phyloP scores from a whole-genome alignment of 2,329 filamentous ascomycete species.

The Coniochaeta hoffmannii region DNA sequence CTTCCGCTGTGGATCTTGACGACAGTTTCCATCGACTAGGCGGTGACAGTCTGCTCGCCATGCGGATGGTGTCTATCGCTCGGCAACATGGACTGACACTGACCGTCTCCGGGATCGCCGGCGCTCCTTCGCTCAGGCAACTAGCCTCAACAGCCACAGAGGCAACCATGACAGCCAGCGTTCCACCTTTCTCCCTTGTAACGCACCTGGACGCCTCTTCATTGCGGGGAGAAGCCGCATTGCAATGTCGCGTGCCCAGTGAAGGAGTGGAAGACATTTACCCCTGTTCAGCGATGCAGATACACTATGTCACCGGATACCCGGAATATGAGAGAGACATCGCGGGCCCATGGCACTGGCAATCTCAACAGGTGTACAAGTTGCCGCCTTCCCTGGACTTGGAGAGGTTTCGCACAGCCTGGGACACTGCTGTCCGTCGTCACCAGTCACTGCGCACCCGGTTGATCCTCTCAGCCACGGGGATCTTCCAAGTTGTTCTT shows the following conservation, averaged over 20 bases:
- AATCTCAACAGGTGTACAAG: neutral
- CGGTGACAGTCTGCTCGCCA: neutral
- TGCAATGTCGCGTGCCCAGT: neutral
- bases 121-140: neutral
- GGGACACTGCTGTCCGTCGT: neutral
- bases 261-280: neutral
- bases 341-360: no score
- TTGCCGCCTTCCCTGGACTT: neutral
- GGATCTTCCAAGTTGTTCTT: neutral
- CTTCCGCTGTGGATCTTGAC: neutral
- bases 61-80: neutral
- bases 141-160: neutral
- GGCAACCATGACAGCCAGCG: no score
- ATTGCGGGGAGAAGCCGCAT: neutral
- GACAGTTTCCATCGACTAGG: neutral
- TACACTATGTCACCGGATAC: conserved; percentile 2
- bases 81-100: neutral
- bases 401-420: neutral
- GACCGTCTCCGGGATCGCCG: neutral
- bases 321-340: neutral
- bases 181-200: neutral
- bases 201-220: neutral
- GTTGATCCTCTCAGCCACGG: neutral
- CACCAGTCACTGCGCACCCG: conserved; percentile 1
- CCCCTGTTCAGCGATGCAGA: neutral